A percentile compares a stretch with the other conserved stretches of the same genome.
These are phyloP conservation scores for Pulchroboletus neoregius DNA, from an alignment of 1,284 basidiomycete species.

Conservation along the genomic window DNA sequence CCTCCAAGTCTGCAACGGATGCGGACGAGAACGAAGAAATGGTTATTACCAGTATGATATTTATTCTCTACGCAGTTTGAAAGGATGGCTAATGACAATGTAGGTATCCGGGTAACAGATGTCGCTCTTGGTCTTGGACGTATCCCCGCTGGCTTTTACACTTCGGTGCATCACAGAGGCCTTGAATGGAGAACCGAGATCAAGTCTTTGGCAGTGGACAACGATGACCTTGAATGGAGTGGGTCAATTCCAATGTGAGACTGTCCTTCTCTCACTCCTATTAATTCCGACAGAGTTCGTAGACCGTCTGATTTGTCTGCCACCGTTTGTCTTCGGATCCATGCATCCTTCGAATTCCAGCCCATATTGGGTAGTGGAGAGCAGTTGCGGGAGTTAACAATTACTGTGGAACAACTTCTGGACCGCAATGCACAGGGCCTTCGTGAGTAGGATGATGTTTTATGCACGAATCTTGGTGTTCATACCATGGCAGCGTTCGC, in stretches of 20 bases:
- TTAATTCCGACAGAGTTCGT: background rate
- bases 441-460: background rate
- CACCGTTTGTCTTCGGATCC: conserved; percentile 2
- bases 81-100: background rate
- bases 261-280: background rate
- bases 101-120: background rate
- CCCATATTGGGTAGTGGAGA: conserved; percentile 7
- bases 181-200: conserved; percentile 2
- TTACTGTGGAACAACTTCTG: conserved; percentile 6
- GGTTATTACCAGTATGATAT: conserved; percentile 1
- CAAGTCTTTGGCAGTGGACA: background rate
- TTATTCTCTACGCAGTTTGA: background rate
- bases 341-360: conserved; percentile 10
- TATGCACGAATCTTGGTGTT: background rate
- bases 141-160: background rate
- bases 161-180: background rate
- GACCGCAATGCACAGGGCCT: background rate
- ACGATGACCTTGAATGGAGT: conserved; percentile 6
- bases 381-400: background rate
- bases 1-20: background rate
- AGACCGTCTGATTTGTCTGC: conserved; percentile 11
- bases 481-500: background rate
- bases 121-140: background rate
- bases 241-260: conserved; percentile 6
- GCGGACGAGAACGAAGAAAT: background rate